Evolutionary conservation across 139 green algal genomes (phyloP).

Genomic region (Parachlorella kessleri): DNA sequence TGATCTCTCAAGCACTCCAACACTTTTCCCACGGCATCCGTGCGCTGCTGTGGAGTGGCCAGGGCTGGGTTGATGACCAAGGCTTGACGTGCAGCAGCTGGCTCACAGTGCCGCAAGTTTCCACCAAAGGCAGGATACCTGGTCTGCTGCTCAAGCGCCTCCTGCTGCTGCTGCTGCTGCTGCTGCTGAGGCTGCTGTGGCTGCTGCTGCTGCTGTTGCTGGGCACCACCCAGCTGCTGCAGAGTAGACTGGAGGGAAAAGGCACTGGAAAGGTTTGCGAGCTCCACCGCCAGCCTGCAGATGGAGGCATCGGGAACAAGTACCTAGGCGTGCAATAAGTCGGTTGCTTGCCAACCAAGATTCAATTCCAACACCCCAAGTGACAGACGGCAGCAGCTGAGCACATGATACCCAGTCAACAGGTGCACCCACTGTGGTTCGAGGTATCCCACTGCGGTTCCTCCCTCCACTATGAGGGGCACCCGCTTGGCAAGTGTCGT

Average conservation of each 20-base stretch:
- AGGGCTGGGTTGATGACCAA: too few relatives aligned
- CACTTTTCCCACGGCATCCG: constrained; percentile 44
- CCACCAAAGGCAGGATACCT: constrained; percentile 61
- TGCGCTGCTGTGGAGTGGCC: constrained; percentile 50
- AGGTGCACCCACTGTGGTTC: not conserved
- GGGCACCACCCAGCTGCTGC: too few relatives aligned
- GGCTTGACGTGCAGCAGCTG: constrained; percentile 16
- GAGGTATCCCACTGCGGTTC: not conserved
- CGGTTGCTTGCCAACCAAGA: not conserved
- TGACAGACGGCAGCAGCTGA: not conserved
- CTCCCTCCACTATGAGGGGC: not conserved
- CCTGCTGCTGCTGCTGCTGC: not conserved
- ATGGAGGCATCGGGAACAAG: too few relatives aligned
- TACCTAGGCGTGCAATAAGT: too few relatives aligned
- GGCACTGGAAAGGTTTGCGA: too few relatives aligned
- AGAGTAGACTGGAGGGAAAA: too few relatives aligned
- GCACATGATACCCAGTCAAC: not conserved
- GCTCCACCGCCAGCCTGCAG: too few relatives aligned
- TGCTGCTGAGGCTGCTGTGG: not conserved
- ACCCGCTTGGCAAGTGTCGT: not conserved
- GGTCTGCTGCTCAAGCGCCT: not conserved
- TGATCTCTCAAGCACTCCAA: not conserved
- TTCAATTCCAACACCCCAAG: too few relatives aligned
- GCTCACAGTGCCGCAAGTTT: constrained; percentile 30
- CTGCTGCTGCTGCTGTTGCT: too few relatives aligned